Conservation (phyloP, 805 yeast species). For the Wickerhamiella azymoides region DNA sequence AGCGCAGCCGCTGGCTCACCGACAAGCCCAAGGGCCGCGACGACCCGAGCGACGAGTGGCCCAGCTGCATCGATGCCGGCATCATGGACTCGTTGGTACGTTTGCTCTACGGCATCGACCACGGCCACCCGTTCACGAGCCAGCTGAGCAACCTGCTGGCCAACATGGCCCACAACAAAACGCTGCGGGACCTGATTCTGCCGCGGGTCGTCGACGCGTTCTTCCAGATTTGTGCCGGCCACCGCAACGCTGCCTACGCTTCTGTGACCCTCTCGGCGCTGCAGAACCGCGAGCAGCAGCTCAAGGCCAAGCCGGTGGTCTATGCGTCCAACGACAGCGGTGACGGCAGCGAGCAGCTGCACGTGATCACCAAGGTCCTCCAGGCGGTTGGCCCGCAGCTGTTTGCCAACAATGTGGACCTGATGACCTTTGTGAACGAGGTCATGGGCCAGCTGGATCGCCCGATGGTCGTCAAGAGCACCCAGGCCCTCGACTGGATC, state of each 20-base stretch:
- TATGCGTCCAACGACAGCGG: not conserved
- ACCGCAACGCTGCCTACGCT: not conserved
- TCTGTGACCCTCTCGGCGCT: not conserved
- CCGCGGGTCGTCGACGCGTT: not conserved
- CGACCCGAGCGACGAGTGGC: not conserved
- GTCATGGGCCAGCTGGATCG: not conserved
- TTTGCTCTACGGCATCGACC: not conserved
- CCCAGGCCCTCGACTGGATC: conserved; percentile 4
- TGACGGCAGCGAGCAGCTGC: not conserved
- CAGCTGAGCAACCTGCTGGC: not conserved
- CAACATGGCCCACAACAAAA: not conserved
- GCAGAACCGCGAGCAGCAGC: not conserved
- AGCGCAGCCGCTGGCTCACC: not conserved
- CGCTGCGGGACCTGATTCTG: not conserved
- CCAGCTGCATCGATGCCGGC: not conserved
- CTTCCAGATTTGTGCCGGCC: not conserved
- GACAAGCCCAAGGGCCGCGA: not conserved
- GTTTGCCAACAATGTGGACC: not conserved
- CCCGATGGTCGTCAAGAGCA: conserved; percentile 1
- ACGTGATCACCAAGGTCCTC: not conserved
- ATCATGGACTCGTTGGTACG: not conserved
- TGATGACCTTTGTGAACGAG: not conserved
- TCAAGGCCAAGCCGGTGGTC: not conserved
- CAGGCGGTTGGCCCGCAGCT: not conserved
- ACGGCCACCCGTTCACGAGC: not conserved